A percentile compares a stretch with the other conserved stretches of the same genome.
These are phyloP conservation scores for Phlegmacium glaucopus DNA, from an alignment of 768 basidiomycete genomes.

Conservation along the genomic window DNA sequence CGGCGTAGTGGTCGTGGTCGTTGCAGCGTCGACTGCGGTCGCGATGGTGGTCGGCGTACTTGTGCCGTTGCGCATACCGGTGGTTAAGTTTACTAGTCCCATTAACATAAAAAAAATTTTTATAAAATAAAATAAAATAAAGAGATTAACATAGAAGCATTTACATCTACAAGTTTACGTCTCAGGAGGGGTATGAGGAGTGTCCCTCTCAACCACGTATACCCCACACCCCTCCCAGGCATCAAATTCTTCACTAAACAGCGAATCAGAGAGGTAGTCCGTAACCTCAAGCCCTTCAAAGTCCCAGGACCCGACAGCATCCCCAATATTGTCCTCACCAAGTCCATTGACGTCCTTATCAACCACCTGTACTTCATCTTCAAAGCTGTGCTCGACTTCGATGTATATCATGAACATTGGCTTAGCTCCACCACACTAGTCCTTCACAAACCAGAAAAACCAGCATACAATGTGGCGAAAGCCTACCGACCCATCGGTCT, in stretches of 20 bases:
- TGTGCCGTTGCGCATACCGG: too few relatives aligned
- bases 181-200: too few relatives aligned
- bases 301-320: slow-evolving; percentile 20
- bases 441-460: slow-evolving; percentile 31
- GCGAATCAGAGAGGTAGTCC: slow-evolving; percentile 4
- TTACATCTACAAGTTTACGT: too few relatives aligned
- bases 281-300: slow-evolving; percentile 21
- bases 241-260: neutral
- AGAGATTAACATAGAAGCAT: too few relatives aligned
- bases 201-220: neutral
- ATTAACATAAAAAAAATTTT: too few relatives aligned
- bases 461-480: slow-evolving; percentile 20
- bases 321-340: slow-evolving; percentile 19
- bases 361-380: slow-evolving; percentile 17
- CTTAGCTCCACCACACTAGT: slow-evolving; percentile 22
- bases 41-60: too few relatives aligned
- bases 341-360: slow-evolving; percentile 7
- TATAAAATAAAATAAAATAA: too few relatives aligned
- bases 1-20: too few relatives aligned
- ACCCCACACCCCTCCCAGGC: neutral
- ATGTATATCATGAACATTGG: slow-evolving; percentile 26
- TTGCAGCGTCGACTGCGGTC: too few relatives aligned
- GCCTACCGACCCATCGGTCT: slow-evolving; percentile 23
- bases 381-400: slow-evolving; percentile 24
- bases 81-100: too few relatives aligned